Evolutionary conservation across 345 rosid species (phyloP), one percentile per base, ranked within the genome.

Genomic region (Acer campestre): DNA sequence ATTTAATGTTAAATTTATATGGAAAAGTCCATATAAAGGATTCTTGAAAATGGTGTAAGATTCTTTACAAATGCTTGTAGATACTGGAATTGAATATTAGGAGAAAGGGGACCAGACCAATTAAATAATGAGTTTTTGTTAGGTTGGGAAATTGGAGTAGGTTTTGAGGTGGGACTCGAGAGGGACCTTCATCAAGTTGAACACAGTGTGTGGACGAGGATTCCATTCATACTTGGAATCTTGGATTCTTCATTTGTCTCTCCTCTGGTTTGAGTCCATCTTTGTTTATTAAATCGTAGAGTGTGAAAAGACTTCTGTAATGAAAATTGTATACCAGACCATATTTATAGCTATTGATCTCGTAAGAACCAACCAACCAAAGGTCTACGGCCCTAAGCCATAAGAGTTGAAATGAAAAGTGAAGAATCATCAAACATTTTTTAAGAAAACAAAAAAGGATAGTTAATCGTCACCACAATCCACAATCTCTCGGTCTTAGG

Each of bases 61-160:
- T 71, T 71, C 46, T 10, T 9, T 71, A 61, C 53, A 25, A 69
- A 58, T 69, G 73, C 12, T 27, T 23, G 35, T 4, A 13, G 72
- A 69, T 14, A 13, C 40, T 48, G 48, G 1, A 53, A 38, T 68
- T 23, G 56, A 48, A 48, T 46, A 23, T 11, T 38, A 53, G 58
- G n/a, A 53, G n/a, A 53, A 18, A 2, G 49, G 38, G 59, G 42
- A 69, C 61, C 73, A 69, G 58, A 3, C 58, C 58, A 53, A 53
- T 69, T 68, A 35, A 40, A 67, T 10, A 67, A 67, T 40, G 38
- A 0, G 0, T 67, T 40, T 40, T 17, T 56, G 18, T 49, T 49
- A 17, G 20, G n/a, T 16, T 53, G 58, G n/a, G n/a, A 46, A 46
- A 46, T 46, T 46, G 49, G 13, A 53, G n/a, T 53, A 53, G 58